Base-by-base conservation (phyloP, 177 flowering plant genomes). In the Vitis hybrid region DNA sequence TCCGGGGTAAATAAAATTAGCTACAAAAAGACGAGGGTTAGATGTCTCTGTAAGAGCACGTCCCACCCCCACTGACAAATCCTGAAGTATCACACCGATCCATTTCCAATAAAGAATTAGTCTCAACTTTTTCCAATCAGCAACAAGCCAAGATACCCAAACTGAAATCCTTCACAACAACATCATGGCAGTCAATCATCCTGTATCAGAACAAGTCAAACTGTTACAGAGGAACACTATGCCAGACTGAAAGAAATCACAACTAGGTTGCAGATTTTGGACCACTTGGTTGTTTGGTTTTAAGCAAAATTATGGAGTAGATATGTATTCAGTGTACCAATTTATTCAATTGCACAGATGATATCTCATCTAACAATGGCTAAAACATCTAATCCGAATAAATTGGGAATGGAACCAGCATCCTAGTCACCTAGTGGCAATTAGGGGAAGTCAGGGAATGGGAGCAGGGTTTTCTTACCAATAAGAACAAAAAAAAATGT, bases 11-110 rank as follows among this genome's bases (percentile, higher is more conserved):
- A 60, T 47, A 81, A 62, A 28, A 76, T 49, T 74, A 79, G 59
- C 69, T 68, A 80, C 78, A 80, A 77, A 80, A 38, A 38, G 47
- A 78, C 73, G 78, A 83, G 7, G 55, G 85, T 84, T 82, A 84
- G 82, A 81, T 66, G 82, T 74, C 70, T 73, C 64, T 55, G 49
- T 55, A 76, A 69, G 76, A 66, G 80, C 47, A 72, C 61, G 77
- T 75, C 68, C 84, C 85, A 76, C 97, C 98, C 82, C 98, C 97
- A 59, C 98, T 93, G 18, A 92, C 97, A 78, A 92, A 90, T 75
- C 97, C 97, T 31, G 92, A 90, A 15, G 97, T 92, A 75, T 92
- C 97, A 72, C 88, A 68, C 3, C 97, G 89, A 76, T 92, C 97
- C 97, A 92, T 92, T 81, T 82, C 49, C 53, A 70, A 50, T 28